A percentile compares a stretch with the other conserved stretches of the same genome.
phyloP scores from a whole-genome alignment of 164 flowering plant species.

The Tinospora cordifolia region DNA sequence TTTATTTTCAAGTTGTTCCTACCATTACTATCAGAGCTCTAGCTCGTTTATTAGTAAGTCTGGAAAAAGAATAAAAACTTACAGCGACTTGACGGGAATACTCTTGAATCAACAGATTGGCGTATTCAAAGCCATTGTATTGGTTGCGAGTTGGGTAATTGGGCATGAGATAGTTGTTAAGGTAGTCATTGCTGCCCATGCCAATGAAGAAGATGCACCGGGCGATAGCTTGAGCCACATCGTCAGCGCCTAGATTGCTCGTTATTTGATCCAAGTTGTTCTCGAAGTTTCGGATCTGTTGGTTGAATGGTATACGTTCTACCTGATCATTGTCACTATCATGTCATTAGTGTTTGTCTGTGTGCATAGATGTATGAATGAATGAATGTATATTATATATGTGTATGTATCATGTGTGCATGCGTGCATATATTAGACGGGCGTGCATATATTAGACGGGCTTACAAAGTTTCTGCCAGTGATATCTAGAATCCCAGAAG shows the following conservation, averaged over 20 bases:
- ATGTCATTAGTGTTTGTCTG: no score
- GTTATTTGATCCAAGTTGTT: conserved; percentile 64
- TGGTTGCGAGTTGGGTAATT: conserved; percentile 62
- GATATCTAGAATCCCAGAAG: conserved; percentile 83
- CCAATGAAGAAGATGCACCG: conserved; percentile 77
- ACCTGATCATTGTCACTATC: no score
- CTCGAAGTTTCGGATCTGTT: conserved; percentile 75
- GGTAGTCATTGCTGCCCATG: conserved; percentile 98
- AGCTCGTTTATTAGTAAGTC: no score
- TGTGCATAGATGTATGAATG: no score
- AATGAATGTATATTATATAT: no score
- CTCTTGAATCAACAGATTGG: conserved; percentile 54
- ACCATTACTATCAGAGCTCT: background rate
- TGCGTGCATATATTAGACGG: no score
- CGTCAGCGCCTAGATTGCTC: conserved; percentile 46
- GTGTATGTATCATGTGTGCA: no score
- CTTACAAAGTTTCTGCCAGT: conserved; percentile 90
- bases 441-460: background rate
- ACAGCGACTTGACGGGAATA: conserved; percentile 56
- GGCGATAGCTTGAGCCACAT: conserved; percentile 33
- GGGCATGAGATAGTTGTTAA: conserved; percentile 96
- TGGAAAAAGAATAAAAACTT: conserved; percentile 10
- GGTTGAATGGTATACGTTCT: conserved; percentile 75
- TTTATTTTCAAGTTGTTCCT: no score
- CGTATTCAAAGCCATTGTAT: conserved; percentile 58